Percentiles rank a stretch among this genome's conserved stretches.
Evolutionary conservation across 345 rosid genomes (phyloP).

Genomic region (Dovyalis caffra): DNA sequence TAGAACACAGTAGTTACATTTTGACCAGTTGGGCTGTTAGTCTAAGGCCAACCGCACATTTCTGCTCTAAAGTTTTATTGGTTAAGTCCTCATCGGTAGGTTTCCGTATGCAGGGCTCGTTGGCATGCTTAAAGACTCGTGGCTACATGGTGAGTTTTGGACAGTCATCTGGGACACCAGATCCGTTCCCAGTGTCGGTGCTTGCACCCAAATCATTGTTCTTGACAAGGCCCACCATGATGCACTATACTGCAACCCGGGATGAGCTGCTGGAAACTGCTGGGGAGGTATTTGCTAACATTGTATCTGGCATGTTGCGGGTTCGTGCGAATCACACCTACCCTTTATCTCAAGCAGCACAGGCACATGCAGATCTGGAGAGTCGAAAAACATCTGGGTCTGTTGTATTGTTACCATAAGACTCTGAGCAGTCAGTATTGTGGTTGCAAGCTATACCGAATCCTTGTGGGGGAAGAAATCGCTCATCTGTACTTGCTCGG

Average conservation of each 20-base stretch:
- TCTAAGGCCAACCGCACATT: neutral
- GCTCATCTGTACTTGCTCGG: no score
- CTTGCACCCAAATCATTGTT: conserved; percentile 68
- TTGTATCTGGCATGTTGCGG: conserved; percentile 56
- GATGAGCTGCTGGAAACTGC: conserved; percentile 77
- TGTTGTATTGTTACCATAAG: conserved; percentile 67
- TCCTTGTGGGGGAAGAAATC: no score
- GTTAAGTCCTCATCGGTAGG: neutral
- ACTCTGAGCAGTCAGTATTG: neutral
- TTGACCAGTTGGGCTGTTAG: neutral
- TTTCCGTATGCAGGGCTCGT: conserved; percentile 55
- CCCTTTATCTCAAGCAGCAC: conserved; percentile 66
- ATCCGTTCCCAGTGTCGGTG: conserved; percentile 75
- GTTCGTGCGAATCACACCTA: conserved; percentile 73
- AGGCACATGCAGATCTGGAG: conserved; percentile 79
- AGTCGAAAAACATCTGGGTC: conserved; percentile 70
- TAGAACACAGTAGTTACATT: neutral
- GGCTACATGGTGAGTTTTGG: conserved; percentile 91
- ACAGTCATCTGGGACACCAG: conserved; percentile 77
- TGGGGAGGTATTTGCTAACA: conserved; percentile 63
- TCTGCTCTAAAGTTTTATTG: neutral
- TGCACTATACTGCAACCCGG: conserved; percentile 64
- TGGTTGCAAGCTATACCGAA: no score
- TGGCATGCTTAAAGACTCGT: conserved; percentile 69
- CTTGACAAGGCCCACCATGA: conserved; percentile 76